A percentile compares a stretch with the other conserved stretches of the same genome.
phyloP scores from a whole-genome alignment of 352 stramenopile genomes.

The Phytophthora citrophthora region DNA sequence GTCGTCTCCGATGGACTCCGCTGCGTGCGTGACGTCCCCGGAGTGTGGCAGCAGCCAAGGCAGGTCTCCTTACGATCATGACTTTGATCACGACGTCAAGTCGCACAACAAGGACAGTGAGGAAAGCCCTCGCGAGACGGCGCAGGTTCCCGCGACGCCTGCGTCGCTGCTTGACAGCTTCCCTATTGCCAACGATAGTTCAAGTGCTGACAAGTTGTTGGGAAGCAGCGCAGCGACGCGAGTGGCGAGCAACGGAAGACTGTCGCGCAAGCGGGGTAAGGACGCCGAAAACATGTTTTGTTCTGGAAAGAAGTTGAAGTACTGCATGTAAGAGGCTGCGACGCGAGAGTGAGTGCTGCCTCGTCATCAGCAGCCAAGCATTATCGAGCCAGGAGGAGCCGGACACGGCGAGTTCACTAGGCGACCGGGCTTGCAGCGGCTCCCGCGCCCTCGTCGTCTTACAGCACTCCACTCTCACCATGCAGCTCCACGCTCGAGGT shows the following conservation, averaged over 20 bases:
- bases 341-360: slow-evolving; percentile 23
- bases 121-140: slow-evolving; percentile 57
- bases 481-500: slow-evolving; percentile 18
- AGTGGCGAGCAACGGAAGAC: slow-evolving; percentile 29
- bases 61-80: slow-evolving; percentile 73
- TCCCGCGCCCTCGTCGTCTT: slow-evolving; percentile 18
- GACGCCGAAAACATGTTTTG: slow-evolving; percentile 56
- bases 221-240: slow-evolving; percentile 40
- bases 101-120: slow-evolving; percentile 52
- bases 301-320: slow-evolving; percentile 69
- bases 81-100: slow-evolving; percentile 77
- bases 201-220: slow-evolving; percentile 81
- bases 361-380: slow-evolving; percentile 22
- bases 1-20: slow-evolving; percentile 69
- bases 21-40: slow-evolving; percentile 74
- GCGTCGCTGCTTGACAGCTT: slow-evolving; percentile 57
- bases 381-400: slow-evolving; percentile 12
- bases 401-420: slow-evolving; percentile 13
- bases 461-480: slow-evolving; percentile 14
- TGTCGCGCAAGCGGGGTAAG: slow-evolving; percentile 54
- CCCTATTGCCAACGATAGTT: slow-evolving; percentile 71
- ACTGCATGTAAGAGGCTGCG: slow-evolving; percentile 57
- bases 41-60: slow-evolving; percentile 76
- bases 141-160: slow-evolving; percentile 44
- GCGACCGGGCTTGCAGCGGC: slow-evolving; percentile 20